Evolutionary conservation across 345 rosid species (phyloP).

Genomic region (Euphorbia tirucalli): DNA sequence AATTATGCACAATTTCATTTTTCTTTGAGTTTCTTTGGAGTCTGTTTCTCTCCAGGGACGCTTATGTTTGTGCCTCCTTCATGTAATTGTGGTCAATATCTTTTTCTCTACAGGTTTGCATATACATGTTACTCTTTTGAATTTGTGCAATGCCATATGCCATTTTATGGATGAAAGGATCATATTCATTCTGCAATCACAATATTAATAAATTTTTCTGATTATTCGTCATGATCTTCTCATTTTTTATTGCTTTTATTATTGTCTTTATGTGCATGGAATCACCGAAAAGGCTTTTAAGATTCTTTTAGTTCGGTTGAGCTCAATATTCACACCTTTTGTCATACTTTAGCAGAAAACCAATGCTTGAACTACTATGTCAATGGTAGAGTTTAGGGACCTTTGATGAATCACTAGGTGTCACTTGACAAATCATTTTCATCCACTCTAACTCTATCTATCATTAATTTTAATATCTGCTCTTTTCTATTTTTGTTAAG

Average conservation of each 20-base stretch:
- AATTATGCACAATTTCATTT: neutral
- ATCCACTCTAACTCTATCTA: neutral
- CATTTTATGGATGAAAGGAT: neutral
- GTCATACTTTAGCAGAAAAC: slow-evolving; percentile 5
- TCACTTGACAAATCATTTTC: neutral
- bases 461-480: slow-evolving; percentile 4
- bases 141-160: neutral
- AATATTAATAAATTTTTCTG: neutral
- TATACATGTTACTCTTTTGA: neutral
- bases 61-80: neutral
- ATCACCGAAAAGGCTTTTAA: neutral
- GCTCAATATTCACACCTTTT: neutral
- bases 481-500: slow-evolving; percentile 42
- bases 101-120: neutral
- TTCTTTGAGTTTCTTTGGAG: neutral
- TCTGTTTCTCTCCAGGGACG: neutral
- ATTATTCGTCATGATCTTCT: slow-evolving; percentile 2
- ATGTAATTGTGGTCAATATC: no score
- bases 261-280: neutral
- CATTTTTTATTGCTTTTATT: neutral
- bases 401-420: neutral
- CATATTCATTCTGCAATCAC: neutral
- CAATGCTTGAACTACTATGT: neutral
- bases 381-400: neutral
- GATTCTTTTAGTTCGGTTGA: neutral